Evolutionary conservation across 768 basidiomycete genomes (phyloP), one percentile per base, ranked within the genome.

Genomic region (Boletus edulis): DNA sequence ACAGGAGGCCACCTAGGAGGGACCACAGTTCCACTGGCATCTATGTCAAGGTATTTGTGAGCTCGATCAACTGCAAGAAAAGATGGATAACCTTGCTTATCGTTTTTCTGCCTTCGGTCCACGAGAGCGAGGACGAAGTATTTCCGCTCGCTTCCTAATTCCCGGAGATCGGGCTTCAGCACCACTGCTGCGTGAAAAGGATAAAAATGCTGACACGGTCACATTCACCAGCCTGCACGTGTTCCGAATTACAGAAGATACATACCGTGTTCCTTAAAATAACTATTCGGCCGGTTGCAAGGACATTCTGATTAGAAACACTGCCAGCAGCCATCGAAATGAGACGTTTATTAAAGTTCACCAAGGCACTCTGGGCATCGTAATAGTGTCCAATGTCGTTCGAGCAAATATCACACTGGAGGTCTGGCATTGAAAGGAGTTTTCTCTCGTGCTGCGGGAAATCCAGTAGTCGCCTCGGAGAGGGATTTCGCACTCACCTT

Each of bases 231-330:
- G 55, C 37, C 61, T 52, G 41, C 42, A 29, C 6, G 45, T 24
- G 31, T 39, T 20, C 39, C 32, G 4, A 22, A 20, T 22, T 9
- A 27, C 24, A 11, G 45, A 55, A 6, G n/a, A 32, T 39, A 68
- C 86, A 63, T 72, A 97, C 96, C 38, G 81, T 80, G 66, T 98
- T 87, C 46, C 86, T 83, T 35, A 99, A 73, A 35, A 98, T 70
- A 3, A 98, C 83, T 18, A 98, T 84, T 51, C 97, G 79, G 4
- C 96, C 96, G 0, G 83, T 65, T 15, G 75, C 69, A 44, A 98
- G 71, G 6, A 82, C 71, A 72, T 90, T 94, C 15, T 74, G 74
- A 4, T 89, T 90, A 57, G 86, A 84, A 27, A 81, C 78, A 54
- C 86, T 80, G 18, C 69, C 67, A 2, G 79, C 68, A 1, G 85